Evolutionary conservation across 2,329 filamentous ascomycete species (phyloP).

Genomic region (Geoglossum cookeanum): DNA sequence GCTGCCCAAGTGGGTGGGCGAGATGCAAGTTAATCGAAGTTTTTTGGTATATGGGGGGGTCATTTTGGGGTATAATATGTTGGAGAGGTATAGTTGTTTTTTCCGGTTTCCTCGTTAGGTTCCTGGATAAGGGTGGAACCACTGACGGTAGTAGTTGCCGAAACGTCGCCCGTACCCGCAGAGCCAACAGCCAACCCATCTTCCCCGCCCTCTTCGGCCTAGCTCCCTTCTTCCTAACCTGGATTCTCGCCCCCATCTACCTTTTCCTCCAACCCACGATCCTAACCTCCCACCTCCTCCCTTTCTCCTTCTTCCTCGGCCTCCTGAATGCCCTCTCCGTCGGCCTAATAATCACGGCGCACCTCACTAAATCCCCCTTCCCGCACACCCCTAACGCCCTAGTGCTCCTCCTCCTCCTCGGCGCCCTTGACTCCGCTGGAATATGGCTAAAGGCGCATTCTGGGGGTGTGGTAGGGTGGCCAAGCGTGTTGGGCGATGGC

Average conservation of each 20-base stretch:
- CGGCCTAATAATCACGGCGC: constrained; percentile 86
- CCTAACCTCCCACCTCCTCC: constrained; percentile 63
- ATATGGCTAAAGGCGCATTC: constrained; percentile 35
- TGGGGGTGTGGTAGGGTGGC: constrained; percentile 41
- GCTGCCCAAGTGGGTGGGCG: constrained; percentile 53
- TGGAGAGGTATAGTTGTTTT: constrained; percentile 34
- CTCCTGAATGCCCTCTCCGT: constrained; percentile 89
- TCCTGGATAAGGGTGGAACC: background rate
- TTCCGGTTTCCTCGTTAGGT: background rate
- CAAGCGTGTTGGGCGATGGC: constrained; percentile 47
- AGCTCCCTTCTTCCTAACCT: constrained; percentile 59
- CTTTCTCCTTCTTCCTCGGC: constrained; percentile 76
- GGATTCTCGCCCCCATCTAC: constrained; percentile 60
- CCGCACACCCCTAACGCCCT: constrained; percentile 53
- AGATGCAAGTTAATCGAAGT: constrained; percentile 77
- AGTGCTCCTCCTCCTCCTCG: constrained; percentile 50
- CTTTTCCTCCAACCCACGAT: constrained; percentile 72
- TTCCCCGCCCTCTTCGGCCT: constrained; percentile 66
- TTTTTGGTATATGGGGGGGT: constrained; percentile 74
- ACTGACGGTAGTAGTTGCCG: constrained; percentile 31
- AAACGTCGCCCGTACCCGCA: constrained; percentile 71
- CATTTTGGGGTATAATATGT: constrained; percentile 69
- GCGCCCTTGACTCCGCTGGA: constrained; percentile 63
- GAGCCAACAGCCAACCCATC: constrained; percentile 50
- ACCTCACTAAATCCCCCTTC: constrained; percentile 77